Evolutionary conservation across 352 stramenopile species (phyloP), one percentile per base, ranked within the genome.

Genomic region (Globisporangium takayamanum): DNA sequence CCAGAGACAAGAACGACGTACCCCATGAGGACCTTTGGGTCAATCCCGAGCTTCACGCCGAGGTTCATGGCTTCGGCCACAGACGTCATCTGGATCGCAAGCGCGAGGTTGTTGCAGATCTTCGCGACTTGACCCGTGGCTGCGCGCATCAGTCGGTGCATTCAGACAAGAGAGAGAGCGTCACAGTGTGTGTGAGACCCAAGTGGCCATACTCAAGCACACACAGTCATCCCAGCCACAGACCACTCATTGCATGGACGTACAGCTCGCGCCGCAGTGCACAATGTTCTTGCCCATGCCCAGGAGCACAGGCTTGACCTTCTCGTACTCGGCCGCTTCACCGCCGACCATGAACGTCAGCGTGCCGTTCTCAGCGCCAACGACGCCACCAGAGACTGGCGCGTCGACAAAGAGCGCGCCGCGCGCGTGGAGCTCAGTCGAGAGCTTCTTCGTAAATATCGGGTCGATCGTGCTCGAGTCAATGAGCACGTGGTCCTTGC

Each of bases 311-410:
- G 84, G 80, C 70, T 90, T 90, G 51, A 91, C 74, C 11, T 69
- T 61, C 46, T 91, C 68, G 54, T 88, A 94, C 48, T 88, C 83
- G 2, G 68, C 57, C 15, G 57, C 52, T 42, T 75, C 67, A 52
- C 87, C 89, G 47, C 95, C 94, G 41, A 98, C 90, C 90, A 99
- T 99, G 76, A 99, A 99, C n/a, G 96, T 99, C 16, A 99, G 76
- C 45, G 94, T 99, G 28, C 77, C 95, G 60, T 96, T 94, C 67
- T 95, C 80, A 5, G 97, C 97, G n/a, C 95, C 97, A 15, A 89
- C 88, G 16, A 98, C 95, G n/a, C 95, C 96, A 33, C 96, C 96
- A 55, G 92, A 98, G 42, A 99, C 96, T 1, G 97, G 97, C 16
- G 97, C 96, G 72, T 99, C 96, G 10, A 98, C 80, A 62, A 98